Evolutionary conservation across 2,329 filamentous ascomycete species (phyloP).

Genomic region (Exophiala aquamarina): DNA sequence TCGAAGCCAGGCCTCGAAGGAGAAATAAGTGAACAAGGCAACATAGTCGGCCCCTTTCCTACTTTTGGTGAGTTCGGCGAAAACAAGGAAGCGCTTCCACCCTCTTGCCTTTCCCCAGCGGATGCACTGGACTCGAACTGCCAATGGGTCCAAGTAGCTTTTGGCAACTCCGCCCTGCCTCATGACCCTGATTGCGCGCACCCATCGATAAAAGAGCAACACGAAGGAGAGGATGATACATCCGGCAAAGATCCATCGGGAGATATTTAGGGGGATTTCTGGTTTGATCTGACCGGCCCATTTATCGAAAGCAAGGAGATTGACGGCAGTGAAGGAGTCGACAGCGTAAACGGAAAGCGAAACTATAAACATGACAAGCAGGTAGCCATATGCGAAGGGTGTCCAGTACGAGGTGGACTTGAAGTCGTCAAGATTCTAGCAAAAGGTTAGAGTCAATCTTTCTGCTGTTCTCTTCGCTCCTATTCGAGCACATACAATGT

Average conservation of each 20-base stretch:
- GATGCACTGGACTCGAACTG: conserved; percentile 79
- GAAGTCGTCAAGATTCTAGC: conserved; percentile 69
- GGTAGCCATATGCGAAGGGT: conserved; percentile 76
- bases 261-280: conserved; percentile 70
- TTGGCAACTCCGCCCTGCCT: conserved; percentile 82
- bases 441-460: conserved; percentile 12
- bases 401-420: conserved; percentile 76
- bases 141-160: conserved; percentile 85
- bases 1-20: conserved; percentile 79
- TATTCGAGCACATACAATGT: conserved; percentile 77
- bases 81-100: conserved; percentile 88
- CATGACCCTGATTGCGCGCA: conserved; percentile 79
- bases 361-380: conserved; percentile 76
- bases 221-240: conserved; percentile 90
- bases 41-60: conserved; percentile 89
- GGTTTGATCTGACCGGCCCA: conserved; percentile 86
- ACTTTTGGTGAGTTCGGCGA: conserved; percentile 84
- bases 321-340: conserved; percentile 91
- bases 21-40: conserved; percentile 88
- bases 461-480: too few species aligned
- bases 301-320: conserved; percentile 81
- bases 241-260: conserved; percentile 91
- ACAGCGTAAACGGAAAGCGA: conserved; percentile 83
- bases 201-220: conserved; percentile 76
- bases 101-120: conserved; percentile 73